Conservation (phyloP, 2,329 filamentous ascomycete genomes). For the Emergomyces pasteurianus region DNA sequence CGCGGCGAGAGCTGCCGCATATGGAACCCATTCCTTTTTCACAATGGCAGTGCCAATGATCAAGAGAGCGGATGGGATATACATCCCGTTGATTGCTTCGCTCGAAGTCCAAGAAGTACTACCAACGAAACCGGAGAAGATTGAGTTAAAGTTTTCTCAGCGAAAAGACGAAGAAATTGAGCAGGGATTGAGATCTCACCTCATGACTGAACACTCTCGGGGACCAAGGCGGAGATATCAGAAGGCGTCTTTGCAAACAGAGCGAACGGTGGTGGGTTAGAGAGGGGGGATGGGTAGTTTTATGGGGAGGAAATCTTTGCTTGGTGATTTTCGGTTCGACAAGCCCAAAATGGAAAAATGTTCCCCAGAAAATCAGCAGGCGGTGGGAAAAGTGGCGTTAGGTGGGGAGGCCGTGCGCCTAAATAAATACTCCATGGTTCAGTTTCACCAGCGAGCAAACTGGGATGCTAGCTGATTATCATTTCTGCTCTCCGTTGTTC, state of each 20-base stretch:
- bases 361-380: neutral
- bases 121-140: neutral
- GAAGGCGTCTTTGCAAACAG: neutral
- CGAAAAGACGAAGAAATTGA: neutral
- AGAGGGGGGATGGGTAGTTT: neutral
- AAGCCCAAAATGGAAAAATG: neutral
- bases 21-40: constrained; percentile 65
- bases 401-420: neutral
- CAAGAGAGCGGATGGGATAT: constrained; percentile 69
- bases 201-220: neutral
- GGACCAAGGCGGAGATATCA: neutral
- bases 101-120: constrained; percentile 17
- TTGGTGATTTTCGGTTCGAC: neutral
- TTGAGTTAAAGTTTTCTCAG: neutral
- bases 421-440: neutral
- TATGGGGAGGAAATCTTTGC: neutral
- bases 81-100: constrained; percentile 64
- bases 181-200: neutral
- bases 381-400: neutral
- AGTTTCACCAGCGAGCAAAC: no score
- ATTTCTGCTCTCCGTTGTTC: no score
- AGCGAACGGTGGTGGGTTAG: neutral
- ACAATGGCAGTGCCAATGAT: constrained; percentile 64
- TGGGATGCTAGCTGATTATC: no score
- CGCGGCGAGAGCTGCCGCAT: constrained; percentile 55